phyloP scores from a whole-genome alignment of 352 stramenopile genomes.

The Thalassiosira hispida region DNA sequence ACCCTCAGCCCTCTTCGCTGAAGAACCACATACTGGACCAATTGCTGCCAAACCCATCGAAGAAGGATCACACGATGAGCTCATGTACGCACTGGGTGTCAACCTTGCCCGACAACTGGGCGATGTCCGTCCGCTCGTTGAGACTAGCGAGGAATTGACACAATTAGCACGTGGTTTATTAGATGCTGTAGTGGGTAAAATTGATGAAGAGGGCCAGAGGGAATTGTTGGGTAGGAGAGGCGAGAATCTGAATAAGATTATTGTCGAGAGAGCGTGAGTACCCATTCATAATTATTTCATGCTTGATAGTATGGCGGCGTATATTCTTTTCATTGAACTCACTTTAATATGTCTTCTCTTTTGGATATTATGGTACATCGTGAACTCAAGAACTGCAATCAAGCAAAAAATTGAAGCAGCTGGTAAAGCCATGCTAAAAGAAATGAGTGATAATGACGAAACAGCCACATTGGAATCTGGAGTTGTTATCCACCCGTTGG shows the following conservation, averaged over 20 bases:
- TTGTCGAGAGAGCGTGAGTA: conserved; percentile 76
- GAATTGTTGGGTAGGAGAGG: conserved; percentile 57
- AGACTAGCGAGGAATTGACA: conserved; percentile 75
- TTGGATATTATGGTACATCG: background rate
- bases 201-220: conserved; percentile 67
- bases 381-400: conserved; percentile 61
- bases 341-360: conserved; percentile 15
- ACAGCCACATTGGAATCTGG: conserved; percentile 63
- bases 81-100: conserved; percentile 83
- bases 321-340: too few species aligned
- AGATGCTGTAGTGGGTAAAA: conserved; percentile 69
- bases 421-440: conserved; percentile 72
- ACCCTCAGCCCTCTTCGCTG: too few species aligned
- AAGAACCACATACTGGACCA: too few species aligned
- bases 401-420: conserved; percentile 65
- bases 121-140: conserved; percentile 63
- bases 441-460: conserved; percentile 71
- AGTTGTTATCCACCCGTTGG: conserved; percentile 74
- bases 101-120: conserved; percentile 78
- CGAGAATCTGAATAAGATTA: conserved; percentile 72
- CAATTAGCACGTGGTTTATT: conserved; percentile 76
- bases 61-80: too few species aligned
- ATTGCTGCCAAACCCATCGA: too few species aligned
- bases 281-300: background rate
- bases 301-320: background rate